Base-by-base conservation (phyloP, 257 asterid genomes). In the Knoxia roxburghii region DNA sequence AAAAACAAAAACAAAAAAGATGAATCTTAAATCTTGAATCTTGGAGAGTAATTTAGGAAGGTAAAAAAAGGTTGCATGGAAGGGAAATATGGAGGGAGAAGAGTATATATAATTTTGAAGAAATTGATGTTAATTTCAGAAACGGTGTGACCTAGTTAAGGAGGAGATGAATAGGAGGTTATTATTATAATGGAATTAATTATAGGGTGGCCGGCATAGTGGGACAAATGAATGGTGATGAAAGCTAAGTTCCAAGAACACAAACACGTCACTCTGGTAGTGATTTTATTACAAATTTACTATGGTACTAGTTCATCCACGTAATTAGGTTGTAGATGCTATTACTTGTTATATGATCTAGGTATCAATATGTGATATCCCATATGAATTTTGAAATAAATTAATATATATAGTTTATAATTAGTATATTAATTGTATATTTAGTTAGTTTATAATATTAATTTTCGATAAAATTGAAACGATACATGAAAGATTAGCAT, bases 181-280 rank as follows among this genome's bases (percentile, higher is more conserved):
- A n/a, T 76, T 69, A 66, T 70, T 69, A 48, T 27, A 59, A 62
- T 75, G 43, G 53, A 69, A 64, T 29, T 45, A 64, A 74, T n/a
- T n/a, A n/a, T 77, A 40, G 64, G 57, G 40, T 71, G 83, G 97
- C 95, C 95, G 94, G 95, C 95, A 82, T 79, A 81, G 81, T 77
- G 50, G 67, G 92, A 85, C 95, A 80, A 54, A 55, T 23, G 67
- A 76, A 74, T 75, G 77, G 58, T 74, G 79, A 71, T 73, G 65
- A 78, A 21, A 39, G 82, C 60, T 50, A 79, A 11, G 37, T 35
- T 82, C 72, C 95, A 80, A 85, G 46, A 58, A 29, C 70, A 70
- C 4, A 57, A 15, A 6, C 79, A 69, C 83, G 89, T 79, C 70
- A 65, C 64, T 80, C 71, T 76, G 84, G 76, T 78, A 77, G 80